A percentile compares a stretch with the other conserved stretches of the same genome.
Conservation (phyloP, 2,329 filamentous ascomycete genomes). For the Neoarthrinium moseri region DNA sequence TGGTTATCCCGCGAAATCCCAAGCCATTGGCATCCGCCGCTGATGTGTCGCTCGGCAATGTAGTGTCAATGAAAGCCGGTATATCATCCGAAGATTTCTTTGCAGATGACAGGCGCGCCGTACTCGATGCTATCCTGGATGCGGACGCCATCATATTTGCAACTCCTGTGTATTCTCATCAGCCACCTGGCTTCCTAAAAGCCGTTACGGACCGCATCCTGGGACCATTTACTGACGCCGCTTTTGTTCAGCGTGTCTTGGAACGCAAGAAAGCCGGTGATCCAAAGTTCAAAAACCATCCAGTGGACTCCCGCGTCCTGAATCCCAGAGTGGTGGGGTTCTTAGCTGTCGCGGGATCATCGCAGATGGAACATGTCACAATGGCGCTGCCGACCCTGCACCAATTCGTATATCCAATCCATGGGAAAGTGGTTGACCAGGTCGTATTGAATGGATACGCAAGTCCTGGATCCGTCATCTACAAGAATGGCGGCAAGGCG, state of each 20-base stretch:
- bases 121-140: conserved; percentile 4
- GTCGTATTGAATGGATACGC: background rate
- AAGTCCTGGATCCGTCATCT: conserved; percentile 4
- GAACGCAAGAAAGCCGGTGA: conserved; percentile 6
- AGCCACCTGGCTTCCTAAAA: conserved; percentile 4
- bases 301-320: background rate
- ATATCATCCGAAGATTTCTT: background rate
- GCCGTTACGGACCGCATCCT: conserved; percentile 7
- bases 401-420: conserved; percentile 6
- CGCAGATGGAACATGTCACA: conserved; percentile 1
- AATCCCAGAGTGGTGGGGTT: conserved; percentile 6
- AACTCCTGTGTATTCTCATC: conserved; percentile 5
- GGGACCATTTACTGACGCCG: conserved; percentile 2
- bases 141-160: conserved; percentile 5
- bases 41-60: conserved; percentile 5
- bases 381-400: conserved; percentile 7
- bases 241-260: conserved; percentile 1
- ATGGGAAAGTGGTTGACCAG: conserved; percentile 6
- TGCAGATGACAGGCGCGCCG: conserved; percentile 1
- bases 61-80: conserved; percentile 2
- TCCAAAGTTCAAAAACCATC: conserved; percentile 6
- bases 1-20: conserved; percentile 2
- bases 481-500: background rate
- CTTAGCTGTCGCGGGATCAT: conserved; percentile 1
- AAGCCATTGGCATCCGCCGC: background rate